Evolutionary conservation across 345 rosid genomes (phyloP).

Genomic region (Salix exigua): DNA sequence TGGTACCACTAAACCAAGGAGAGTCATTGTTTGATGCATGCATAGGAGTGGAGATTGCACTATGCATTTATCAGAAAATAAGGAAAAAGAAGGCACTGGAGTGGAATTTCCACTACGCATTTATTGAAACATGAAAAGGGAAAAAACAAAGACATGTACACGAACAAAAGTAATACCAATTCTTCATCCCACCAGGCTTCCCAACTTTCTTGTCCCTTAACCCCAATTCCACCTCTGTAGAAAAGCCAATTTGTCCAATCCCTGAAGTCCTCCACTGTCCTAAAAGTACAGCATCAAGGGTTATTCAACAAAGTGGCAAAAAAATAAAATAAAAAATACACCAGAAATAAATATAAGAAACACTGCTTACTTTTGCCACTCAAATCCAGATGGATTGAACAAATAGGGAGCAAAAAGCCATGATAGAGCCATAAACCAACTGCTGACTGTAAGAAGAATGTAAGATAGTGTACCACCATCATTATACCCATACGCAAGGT

Average conservation of each 20-base stretch:
- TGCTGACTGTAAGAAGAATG: slow-evolving; percentile 83
- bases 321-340: not conserved
- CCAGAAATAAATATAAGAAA: slow-evolving; percentile 4
- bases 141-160: not conserved
- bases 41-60: not conserved
- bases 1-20: too few species aligned
- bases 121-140: not conserved
- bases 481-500: slow-evolving; percentile 77
- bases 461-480: slow-evolving; percentile 73
- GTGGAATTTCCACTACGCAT: not conserved
- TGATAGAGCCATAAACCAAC: slow-evolving; percentile 92
- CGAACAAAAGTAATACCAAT: slow-evolving; percentile 48
- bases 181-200: slow-evolving; percentile 99
- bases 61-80: not conserved
- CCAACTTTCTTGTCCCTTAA: slow-evolving; percentile 98
- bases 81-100: not conserved
- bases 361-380: slow-evolving; percentile 87
- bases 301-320: slow-evolving; percentile 9
- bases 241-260: slow-evolving; percentile 99
- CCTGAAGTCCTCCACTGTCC: slow-evolving; percentile 93
- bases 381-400: slow-evolving; percentile 97
- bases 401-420: slow-evolving; percentile 97
- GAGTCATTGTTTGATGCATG: too few species aligned
- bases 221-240: slow-evolving; percentile 98
- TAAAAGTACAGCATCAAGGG: slow-evolving; percentile 24